Evolutionary conservation across 768 basidiomycete genomes (phyloP).

Genomic region (Tylopilus intermedius): DNA sequence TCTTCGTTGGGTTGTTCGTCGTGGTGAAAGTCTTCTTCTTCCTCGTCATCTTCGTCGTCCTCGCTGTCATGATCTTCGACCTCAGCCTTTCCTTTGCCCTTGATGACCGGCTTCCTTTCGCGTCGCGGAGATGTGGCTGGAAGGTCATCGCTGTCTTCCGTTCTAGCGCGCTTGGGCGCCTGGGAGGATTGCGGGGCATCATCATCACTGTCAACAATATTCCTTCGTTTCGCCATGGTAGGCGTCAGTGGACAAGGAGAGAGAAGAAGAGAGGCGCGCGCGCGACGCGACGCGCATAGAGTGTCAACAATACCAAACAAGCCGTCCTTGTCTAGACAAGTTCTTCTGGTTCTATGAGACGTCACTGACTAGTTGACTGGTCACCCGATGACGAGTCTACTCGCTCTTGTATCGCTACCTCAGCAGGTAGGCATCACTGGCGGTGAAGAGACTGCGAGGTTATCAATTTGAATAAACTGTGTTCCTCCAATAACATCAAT

Average conservation of each 20-base stretch:
- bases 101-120: conserved; percentile 29
- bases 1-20: conserved; percentile 41
- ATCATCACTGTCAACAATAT: conserved; percentile 40
- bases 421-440: background rate
- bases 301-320: conserved; percentile 24
- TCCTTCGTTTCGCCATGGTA: conserved; percentile 55
- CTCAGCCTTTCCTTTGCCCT: conserved; percentile 31
- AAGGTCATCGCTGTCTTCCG: conserved; percentile 36
- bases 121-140: conserved; percentile 11
- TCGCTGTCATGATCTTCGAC: conserved; percentile 28
- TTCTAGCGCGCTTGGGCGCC: conserved; percentile 42
- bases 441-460: background rate
- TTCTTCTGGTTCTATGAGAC: too few species aligned
- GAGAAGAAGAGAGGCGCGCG: conserved; percentile 3
- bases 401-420: too few species aligned
- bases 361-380: too few species aligned
- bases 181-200: conserved; percentile 31
- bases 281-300: conserved; percentile 27
- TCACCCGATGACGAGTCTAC: too few species aligned
- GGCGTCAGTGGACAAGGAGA: background rate
- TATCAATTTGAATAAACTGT: too few species aligned
- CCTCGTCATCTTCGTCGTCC: conserved; percentile 11
- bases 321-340: too few species aligned
- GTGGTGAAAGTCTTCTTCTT: conserved; percentile 31
- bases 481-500: too few species aligned